Conservation (phyloP, 768 basidiomycete genomes). For the Suillus lakei region DNA sequence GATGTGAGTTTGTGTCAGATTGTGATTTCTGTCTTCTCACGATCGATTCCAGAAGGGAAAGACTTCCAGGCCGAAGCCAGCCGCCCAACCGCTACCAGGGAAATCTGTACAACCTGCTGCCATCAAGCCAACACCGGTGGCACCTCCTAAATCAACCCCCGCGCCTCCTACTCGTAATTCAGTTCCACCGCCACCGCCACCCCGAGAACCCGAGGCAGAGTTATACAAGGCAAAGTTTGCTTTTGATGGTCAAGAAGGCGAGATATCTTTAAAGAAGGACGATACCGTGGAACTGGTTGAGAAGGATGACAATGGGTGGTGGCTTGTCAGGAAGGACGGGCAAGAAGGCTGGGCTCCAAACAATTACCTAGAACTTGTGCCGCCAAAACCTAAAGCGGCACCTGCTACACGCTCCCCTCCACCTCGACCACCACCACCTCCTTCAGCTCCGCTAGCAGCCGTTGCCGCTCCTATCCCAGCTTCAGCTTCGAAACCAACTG, state of each 20-base stretch:
- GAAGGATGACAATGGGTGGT: slow-evolving; percentile 97
- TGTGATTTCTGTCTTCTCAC: slow-evolving; percentile 10
- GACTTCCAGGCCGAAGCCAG: slow-evolving; percentile 43
- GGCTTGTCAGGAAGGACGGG: slow-evolving; percentile 86
- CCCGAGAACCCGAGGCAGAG: slow-evolving; percentile 66
- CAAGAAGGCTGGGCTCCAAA: slow-evolving; percentile 95
- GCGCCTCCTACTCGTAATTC: slow-evolving; percentile 47
- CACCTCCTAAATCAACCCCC: slow-evolving; percentile 39
- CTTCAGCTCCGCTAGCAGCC: slow-evolving; percentile 44
- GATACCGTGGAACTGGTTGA: slow-evolving; percentile 91
- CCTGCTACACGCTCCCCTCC: slow-evolving; percentile 77
- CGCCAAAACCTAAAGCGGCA: slow-evolving; percentile 64
- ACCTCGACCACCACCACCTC: slow-evolving; percentile 46
- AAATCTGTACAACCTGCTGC: slow-evolving; percentile 47
- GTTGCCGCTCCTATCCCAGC: slow-evolving; percentile 38
- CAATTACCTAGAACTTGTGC: slow-evolving; percentile 87
- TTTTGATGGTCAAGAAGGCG: slow-evolving; percentile 93
- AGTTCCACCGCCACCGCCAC: slow-evolving; percentile 59
- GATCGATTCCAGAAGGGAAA: slow-evolving; percentile 47
- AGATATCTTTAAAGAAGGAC: slow-evolving; percentile 88
- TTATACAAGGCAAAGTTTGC: slow-evolving; percentile 88
- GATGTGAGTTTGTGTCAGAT: slow-evolving; percentile 40
- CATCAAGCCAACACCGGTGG: slow-evolving; percentile 31
- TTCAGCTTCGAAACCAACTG: slow-evolving; percentile 37
- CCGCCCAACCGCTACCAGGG: slow-evolving; percentile 62